Base-by-base conservation (phyloP, 164 flowering plant species). In the Vitis amurensis region DNA sequence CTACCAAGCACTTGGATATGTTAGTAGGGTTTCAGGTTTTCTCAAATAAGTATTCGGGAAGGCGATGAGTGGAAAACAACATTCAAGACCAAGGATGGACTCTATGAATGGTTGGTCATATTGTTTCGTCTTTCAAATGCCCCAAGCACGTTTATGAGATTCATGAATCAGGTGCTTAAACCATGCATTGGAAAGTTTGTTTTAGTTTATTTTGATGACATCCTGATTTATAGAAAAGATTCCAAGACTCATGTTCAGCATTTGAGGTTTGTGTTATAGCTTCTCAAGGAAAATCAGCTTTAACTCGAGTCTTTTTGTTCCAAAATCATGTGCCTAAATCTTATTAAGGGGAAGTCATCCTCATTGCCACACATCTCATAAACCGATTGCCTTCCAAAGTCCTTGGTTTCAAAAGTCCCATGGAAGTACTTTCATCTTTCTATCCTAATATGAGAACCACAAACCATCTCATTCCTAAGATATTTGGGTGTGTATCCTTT, bases 81-180 rank as follows among this genome's bases (percentile, higher is more conserved):
- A 3, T 66, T 66, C 11, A 66, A 51, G 52, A 66, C 58, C 10
- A 66, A 27, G 47, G 13, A 66, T 16, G 68, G 68, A 13, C n/a
- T 66, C 9, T 66, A 66, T 50, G 68, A 50, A 52, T 66, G 56
- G 68, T 2, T 51, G n/a, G 68, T 66, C 23, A 66, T 66, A 59
- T 48, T 59, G 5, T 51, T 66, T 53, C 47, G 59, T 5, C 59
- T 66, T 1, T 66, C 68, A 15, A 66, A 66, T 30, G 68, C 57
- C 10, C 68, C 47, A 3, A 66, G 27, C 37, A 66, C 68, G 0
- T 51, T 66, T 27, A 51, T 53, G 59, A 8, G 59, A 3, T 9
- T 52, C 2, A 66, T 66, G 57, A 66, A 66, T 51, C 68, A 66
- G 15, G 31, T 66, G 3, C 47, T 51, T 3, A 3, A 16, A 16